Evolutionary conservation across 202 grass and related monocot species (phyloP).

Genomic region (Digitaria exilis): DNA sequence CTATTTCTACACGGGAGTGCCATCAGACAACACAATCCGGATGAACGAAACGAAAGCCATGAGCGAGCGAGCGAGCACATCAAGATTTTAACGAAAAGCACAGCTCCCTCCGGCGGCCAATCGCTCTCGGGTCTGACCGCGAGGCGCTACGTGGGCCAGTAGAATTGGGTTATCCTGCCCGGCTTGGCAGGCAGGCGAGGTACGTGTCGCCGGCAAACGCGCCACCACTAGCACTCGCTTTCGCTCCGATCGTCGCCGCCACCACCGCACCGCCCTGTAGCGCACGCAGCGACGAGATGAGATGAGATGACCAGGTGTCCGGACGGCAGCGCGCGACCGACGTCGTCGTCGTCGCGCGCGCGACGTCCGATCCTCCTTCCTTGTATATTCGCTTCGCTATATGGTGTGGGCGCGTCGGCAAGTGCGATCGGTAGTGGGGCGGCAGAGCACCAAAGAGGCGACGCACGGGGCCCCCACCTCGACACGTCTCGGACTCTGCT

Average conservation of each 20-base stretch:
- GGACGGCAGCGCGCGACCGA: background rate
- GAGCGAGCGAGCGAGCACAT: background rate
- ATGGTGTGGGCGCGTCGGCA: no score
- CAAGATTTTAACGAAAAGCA: slow-evolving; percentile 30
- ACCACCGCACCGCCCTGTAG: background rate
- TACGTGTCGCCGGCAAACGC: slow-evolving; percentile 42
- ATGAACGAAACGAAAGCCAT: no score
- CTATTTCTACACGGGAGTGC: no score
- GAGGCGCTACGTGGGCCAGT: slow-evolving; percentile 1
- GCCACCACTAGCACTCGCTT: background rate
- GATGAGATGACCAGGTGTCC: slow-evolving; percentile 22
- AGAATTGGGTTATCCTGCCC: slow-evolving; percentile 1
- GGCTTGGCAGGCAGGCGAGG: background rate
- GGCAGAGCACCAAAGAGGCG: background rate
- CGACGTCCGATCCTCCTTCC: no score
- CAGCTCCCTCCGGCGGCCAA: background rate
- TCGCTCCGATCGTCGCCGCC: background rate
- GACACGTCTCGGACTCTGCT: background rate
- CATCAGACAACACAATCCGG: background rate
- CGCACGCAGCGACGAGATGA: background rate
- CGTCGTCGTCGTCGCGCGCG: background rate
- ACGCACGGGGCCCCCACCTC: no score
- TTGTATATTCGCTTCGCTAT: background rate
- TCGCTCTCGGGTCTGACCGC: background rate
- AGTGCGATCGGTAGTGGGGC: slow-evolving; percentile 27